A percentile compares a stretch with the other conserved stretches of the same genome.
Evolutionary conservation across 331 rosid species (phyloP).

Genomic region (Dryas integrifolia): DNA sequence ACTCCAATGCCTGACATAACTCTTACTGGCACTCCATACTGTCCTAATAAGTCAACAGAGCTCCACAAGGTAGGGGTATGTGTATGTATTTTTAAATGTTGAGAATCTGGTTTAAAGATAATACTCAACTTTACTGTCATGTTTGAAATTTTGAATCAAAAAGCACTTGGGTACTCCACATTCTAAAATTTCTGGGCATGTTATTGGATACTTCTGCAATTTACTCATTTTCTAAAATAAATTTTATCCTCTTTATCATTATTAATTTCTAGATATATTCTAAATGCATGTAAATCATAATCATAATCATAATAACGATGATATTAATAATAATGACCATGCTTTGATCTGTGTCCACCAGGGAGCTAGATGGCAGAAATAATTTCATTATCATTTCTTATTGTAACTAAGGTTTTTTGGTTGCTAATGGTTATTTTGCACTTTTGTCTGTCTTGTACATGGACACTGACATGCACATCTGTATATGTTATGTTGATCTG

Average conservation of each 20-base stretch:
- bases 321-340: neutral
- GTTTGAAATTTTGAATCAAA: neutral
- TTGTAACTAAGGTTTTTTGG: neutral
- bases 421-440: neutral
- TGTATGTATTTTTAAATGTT: conserved; percentile 2
- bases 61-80: conserved; percentile 46
- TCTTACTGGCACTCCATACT: conserved; percentile 28
- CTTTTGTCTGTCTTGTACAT: neutral
- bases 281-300: neutral
- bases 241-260: neutral
- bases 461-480: neutral
- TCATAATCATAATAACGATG: neutral
- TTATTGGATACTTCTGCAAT: conserved; percentile 1
- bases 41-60: conserved; percentile 34
- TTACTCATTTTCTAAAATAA: neutral
- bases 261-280: neutral
- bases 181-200: conserved; percentile 6
- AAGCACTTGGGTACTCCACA: neutral
- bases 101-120: conserved; percentile 9
- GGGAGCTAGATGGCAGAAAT: neutral
- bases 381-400: neutral
- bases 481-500: conserved; percentile 1
- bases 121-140: conserved; percentile 9
- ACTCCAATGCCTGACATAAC: conserved; percentile 33
- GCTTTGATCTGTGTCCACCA: neutral